A percentile compares a stretch with the other conserved stretches of the same genome.
phyloP scores from a whole-genome alignment of 192 early-diverging fungal species.

The Globomyces pollinis-pini region DNA sequence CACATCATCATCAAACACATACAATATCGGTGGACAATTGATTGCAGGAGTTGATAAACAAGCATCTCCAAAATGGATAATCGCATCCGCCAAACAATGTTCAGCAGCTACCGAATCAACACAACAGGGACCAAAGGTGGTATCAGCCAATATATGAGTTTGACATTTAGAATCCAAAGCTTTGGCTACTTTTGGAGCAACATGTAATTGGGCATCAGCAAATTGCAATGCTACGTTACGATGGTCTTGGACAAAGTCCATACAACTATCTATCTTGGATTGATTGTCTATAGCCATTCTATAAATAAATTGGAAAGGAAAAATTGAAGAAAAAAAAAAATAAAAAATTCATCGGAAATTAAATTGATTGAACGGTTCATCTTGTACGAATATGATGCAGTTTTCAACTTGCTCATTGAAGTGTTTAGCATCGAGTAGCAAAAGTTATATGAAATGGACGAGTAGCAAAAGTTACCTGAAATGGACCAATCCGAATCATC shows the following conservation, averaged over 20 bases:
- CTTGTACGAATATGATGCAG: no score
- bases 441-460: no score
- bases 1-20: constrained; percentile 72
- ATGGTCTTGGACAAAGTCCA: constrained; percentile 42
- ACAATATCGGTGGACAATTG: constrained; percentile 70
- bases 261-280: background rate
- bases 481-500: no score
- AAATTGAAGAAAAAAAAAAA: constrained; percentile 9
- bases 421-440: no score
- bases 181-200: constrained; percentile 57
- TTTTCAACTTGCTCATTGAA: no score
- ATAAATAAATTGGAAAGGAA: no score
- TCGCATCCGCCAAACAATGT: constrained; percentile 76
- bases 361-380: no score
- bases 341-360: background rate
- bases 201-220: constrained; percentile 75
- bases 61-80: constrained; percentile 91
- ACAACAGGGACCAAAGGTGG: constrained; percentile 96
- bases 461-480: no score
- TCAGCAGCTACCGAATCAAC: constrained; percentile 94
- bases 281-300: background rate
- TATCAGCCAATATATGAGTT: constrained; percentile 81
- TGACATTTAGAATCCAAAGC: constrained; percentile 22
- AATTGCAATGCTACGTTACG: constrained; percentile 66
- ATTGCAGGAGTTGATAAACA: constrained; percentile 51